Percentiles rank a stretch among this genome's conserved stretches.
Evolutionary conservation across 164 flowering plant species (phyloP).

Genomic region (Tetracentron sinense): DNA sequence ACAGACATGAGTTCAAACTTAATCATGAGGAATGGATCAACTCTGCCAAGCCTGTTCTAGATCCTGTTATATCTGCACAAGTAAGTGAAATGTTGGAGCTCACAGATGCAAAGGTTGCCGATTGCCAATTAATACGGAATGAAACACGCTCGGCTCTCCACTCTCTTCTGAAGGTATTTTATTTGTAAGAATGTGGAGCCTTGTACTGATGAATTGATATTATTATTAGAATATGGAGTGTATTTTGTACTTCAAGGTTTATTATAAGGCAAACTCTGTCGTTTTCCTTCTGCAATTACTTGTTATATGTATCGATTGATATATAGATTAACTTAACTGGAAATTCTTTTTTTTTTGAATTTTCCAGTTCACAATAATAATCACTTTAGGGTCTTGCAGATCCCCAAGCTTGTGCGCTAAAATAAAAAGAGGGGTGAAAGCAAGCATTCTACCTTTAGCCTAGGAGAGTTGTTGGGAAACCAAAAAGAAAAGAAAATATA

Average conservation of each 20-base stretch:
- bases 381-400: neutral
- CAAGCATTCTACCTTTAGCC: neutral
- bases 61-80: slow-evolving; percentile 38
- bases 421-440: too few relatives aligned
- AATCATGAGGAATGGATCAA: slow-evolving; percentile 76
- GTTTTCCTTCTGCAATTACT: too few relatives aligned
- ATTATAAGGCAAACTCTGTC: too few relatives aligned
- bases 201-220: neutral
- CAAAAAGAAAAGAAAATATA: too few relatives aligned
- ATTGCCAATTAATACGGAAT: slow-evolving; percentile 41
- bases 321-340: too few relatives aligned
- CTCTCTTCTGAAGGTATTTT: slow-evolving; percentile 65
- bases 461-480: too few relatives aligned
- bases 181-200: neutral
- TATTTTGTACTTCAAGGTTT: too few relatives aligned
- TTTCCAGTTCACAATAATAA: too few relatives aligned
- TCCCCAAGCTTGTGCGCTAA: neutral
- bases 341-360: too few relatives aligned
- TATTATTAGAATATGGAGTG: too few relatives aligned
- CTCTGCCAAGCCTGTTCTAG: slow-evolving; percentile 49
- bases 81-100: slow-evolving; percentile 30
- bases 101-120: slow-evolving; percentile 37
- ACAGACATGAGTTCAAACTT: slow-evolving; percentile 71
- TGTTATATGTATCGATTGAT: too few relatives aligned
- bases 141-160: slow-evolving; percentile 65